These are phyloP conservation scores for Talaromyces islandicus DNA, from an alignment of 2,329 filamentous ascomycete genomes.

Conservation along the genomic window DNA sequence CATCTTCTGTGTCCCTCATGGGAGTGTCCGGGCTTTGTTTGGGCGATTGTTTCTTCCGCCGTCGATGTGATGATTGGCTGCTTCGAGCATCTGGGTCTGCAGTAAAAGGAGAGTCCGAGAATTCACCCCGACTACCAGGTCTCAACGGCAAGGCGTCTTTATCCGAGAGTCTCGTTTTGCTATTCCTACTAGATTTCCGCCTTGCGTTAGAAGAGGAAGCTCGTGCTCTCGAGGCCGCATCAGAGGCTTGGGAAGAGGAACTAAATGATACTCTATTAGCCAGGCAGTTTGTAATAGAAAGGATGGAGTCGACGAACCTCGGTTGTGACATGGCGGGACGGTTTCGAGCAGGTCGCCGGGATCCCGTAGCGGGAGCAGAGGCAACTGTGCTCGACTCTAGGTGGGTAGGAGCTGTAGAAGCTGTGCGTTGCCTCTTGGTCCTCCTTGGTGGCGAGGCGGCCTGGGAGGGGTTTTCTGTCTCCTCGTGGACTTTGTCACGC, in stretches of 20 bases:
- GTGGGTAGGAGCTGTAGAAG: constrained; percentile 29
- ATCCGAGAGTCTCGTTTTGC: constrained; percentile 54
- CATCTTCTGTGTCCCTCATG: constrained; percentile 65
- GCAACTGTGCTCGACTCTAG: constrained; percentile 30
- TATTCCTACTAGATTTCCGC: constrained; percentile 66
- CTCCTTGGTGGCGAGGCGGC: constrained; percentile 45
- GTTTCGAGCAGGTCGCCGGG: constrained; percentile 36
- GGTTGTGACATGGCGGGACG: constrained; percentile 36
- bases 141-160: constrained; percentile 4
- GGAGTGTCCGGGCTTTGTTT: constrained; percentile 59
- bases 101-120: constrained; percentile 6
- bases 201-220: constrained; percentile 59
- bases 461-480: constrained; percentile 26
- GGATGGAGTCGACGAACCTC: constrained; percentile 24
- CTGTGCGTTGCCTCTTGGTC: constrained; percentile 67
- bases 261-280: constrained; percentile 33
- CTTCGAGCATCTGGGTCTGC: constrained; percentile 27
- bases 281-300: not conserved
- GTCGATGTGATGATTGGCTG: constrained; percentile 29
- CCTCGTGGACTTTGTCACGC: constrained; percentile 40
- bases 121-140: not conserved
- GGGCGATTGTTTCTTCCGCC: constrained; percentile 50
- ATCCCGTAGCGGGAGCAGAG: constrained; percentile 39
- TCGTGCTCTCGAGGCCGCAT: constrained; percentile 52
- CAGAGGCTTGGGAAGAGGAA: constrained; percentile 59